A percentile compares a stretch with the other conserved stretches of the same genome.
phyloP scores from a whole-genome alignment of 1,284 basidiomycete genomes.

The Cryptococcus hybrid region DNA sequence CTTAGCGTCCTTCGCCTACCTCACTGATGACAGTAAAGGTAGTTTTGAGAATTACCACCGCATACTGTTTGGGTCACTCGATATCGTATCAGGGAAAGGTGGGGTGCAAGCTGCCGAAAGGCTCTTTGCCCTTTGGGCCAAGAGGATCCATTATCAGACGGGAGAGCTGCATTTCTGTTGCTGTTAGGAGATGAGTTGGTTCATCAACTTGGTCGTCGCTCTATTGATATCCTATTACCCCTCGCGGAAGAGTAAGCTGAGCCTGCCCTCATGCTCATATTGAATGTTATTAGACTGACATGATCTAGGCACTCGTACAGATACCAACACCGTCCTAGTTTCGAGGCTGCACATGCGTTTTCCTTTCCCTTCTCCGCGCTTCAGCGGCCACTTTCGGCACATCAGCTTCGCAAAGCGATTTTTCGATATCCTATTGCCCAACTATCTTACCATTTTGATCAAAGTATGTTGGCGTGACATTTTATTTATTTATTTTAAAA shows the following conservation, averaged over 20 bases:
- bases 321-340: conserved; percentile 22
- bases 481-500: background rate
- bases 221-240: conserved; percentile 20
- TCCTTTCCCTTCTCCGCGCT: conserved; percentile 23
- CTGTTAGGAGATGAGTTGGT: conserved; percentile 30
- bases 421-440: conserved; percentile 26
- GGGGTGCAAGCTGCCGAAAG: conserved; percentile 2
- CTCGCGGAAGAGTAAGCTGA: conserved; percentile 25
- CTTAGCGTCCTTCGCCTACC: conserved; percentile 21
- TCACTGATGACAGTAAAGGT: conserved; percentile 14
- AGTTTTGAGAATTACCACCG: conserved; percentile 25
- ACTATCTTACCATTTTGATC: conserved; percentile 24
- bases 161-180: conserved; percentile 23
- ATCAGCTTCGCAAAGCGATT: conserved; percentile 12
- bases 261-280: background rate
- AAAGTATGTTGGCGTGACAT: conserved; percentile 21
- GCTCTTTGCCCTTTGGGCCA: conserved; percentile 1
- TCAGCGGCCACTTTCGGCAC: conserved; percentile 11
- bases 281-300: background rate
- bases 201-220: conserved; percentile 16
- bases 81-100: conserved; percentile 23
- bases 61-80: conserved; percentile 30
- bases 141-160: conserved; percentile 3
- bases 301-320: conserved; percentile 22
- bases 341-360: conserved; percentile 37